Evolutionary conservation across 352 stramenopile genomes (phyloP), one percentile per base, ranked within the genome.

Genomic region (Pelagophyceae sp.): DNA sequence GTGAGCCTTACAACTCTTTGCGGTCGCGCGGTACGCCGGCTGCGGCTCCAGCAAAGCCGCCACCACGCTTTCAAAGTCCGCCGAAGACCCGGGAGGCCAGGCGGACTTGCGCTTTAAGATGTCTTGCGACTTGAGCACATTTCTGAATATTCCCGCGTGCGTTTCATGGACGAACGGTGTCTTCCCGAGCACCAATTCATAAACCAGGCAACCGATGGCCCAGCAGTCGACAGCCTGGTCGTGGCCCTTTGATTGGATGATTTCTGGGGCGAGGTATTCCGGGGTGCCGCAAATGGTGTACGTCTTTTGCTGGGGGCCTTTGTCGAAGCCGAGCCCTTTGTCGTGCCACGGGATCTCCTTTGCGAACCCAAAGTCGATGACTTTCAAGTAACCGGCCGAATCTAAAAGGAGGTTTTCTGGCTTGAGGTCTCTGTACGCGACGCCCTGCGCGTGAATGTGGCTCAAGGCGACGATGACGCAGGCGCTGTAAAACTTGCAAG

Each of bases 21-120:
- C 87, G 85, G 0, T 90, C 88, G 65, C 80, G 23, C 92, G 86
- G 74, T 90, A 88, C 25, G 89, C 87, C n/a, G 90, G 83, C 72
- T 96, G 91, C 31, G 88, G 82, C 40, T 88, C 89, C 23, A 96
- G 84, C 19, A 97, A 84, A 65, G 90, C 90, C 50, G 80, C 81
- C 64, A 97, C 87, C n/a, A 97, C 11, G 38, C 35, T 54, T 71
- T 76, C 40, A 33, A 5, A 5, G 15, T 79, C 38, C 50, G 29
- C n/a, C n/a, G 51, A 1, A 23, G 27, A 51, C 29, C 72, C 54
- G 20, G 35, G 54, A 25, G 40, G 63, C 65, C 65, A 74, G 35
- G 27, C 1, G 27, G 25, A 1, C 6, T 27, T 1, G 2, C 11
- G 5, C 35, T 31, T 20, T 11, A 74, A 37, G 6, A 54, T 37